Evolutionary conservation across 352 stramenopile species (phyloP), one percentile per base, ranked within the genome.

Genomic region (Globisporangium canariense): DNA sequence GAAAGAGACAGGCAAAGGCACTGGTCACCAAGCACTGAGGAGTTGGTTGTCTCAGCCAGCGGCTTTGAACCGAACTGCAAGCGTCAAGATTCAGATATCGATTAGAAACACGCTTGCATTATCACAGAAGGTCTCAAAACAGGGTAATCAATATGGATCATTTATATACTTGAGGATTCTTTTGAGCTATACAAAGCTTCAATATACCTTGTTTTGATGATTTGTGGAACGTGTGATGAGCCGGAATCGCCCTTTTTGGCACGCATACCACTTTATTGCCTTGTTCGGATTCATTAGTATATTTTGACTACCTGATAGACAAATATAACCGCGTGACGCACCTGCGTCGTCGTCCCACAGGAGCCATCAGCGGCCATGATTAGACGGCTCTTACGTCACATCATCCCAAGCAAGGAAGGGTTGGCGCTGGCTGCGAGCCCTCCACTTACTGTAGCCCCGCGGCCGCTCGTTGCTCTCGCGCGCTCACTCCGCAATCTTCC

Each of bases 401-500:
- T 10, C 25, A 14, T 28, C 25, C 25, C 50, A 36, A 36, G 32
- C 32, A 36, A 30, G 46, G 7, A 16, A 18, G n/a, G 7, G 46
- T 20, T 34, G 14, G 22, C 18, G 50, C 50, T 58, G 30, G 52
- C 22, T 14, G 52, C 41, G 40, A 40, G 32, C 52, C 7, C 18
- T 20, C 41, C 25, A 40, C 50, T 55, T 10, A 14, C 32, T 8
- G 18, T 2, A 28, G 25, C 32, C 32, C 32, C 4, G 7, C 32
- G 4, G 32, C 10, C 49, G 50, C 50, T n/a, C 38, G 30, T 22
- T 45, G 30, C 28, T 36, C 30, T 28, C 13, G 22, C 20, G 13
- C 16, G 3, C 51, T 60, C 60, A 66, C 28, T 66, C 51, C n/a
- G 28, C 40, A 61, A 50, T 61, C 41, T 55, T 20, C 52, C 40